Evolutionary conservation across 768 basidiomycete species (phyloP), one percentile per base, ranked within the genome.

Genomic region (Imleria badia): DNA sequence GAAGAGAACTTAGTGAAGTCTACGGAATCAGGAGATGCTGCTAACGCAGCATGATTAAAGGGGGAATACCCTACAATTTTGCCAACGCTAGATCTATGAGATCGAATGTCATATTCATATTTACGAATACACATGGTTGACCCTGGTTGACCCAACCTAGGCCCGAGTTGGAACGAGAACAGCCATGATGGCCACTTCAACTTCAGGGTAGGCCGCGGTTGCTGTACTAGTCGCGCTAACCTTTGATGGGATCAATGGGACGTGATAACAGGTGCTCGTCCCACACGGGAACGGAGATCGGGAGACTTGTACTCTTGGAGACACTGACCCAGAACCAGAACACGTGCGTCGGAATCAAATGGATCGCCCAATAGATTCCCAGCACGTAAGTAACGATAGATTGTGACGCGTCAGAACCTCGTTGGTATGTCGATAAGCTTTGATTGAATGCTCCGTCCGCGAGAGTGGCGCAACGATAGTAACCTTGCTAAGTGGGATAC

Each of bases 361-460:
- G 8, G 22, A 45, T 34, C 38, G 8, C 46, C n/a, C 23, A 10
- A 40, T 20, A 10, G 2, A 20, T 26, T 30, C 17, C 20, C 39
- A 9, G 3, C 22, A 36, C 11, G 48, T n/a, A n/a, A n/a, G 48
- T 48, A 22, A 52, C 43, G 51, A 34, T 41, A 30, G 31, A 33
- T 43, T 35, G 31, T n/a, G 45, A 44, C 6, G 29, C 50, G 19
- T 45, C 33, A 19, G 31, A 20, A 42, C 48, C 38, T 13, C 15
- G 38, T 52, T 39, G 23, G 33, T 19, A 22, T 46, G 48, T 20
- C n/a, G 51, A 64, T 52, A 52, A 47, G 30, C 26, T 31, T 45
- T n/a, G 35, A 50, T 26, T 4, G 39, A 35, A 58, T 52, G 60
- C n/a, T 61, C 54, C 56, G 54, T 22, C 51, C 45, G 44, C 22